phyloP scores from a whole-genome alignment of 1,139 yeast species.

The Diutina siamensis region DNA sequence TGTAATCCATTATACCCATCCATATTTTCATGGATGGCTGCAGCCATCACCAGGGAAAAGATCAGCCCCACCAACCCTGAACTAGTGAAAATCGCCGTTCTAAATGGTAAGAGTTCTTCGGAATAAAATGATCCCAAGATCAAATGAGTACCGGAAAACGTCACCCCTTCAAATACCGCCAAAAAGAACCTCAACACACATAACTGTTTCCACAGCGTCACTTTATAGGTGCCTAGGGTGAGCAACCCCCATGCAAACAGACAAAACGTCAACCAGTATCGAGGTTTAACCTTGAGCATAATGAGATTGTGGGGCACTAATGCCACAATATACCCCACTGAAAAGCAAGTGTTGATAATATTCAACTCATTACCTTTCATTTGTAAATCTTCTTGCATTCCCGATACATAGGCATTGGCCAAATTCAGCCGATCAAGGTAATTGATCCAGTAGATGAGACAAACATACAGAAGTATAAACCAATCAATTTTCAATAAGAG shows the following conservation, averaged over 20 bases:
- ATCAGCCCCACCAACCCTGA: slow-evolving; percentile 43
- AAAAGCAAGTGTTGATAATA: slow-evolving; percentile 39
- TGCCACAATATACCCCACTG: slow-evolving; percentile 48
- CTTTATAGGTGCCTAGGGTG: slow-evolving; percentile 11
- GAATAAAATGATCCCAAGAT: not conserved
- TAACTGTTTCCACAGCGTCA: slow-evolving; percentile 29
- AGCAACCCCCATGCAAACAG: slow-evolving; percentile 7
- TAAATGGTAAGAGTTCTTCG: slow-evolving; percentile 33
- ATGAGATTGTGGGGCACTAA: slow-evolving; percentile 46
- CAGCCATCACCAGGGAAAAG: slow-evolving; percentile 27
- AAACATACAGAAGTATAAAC: slow-evolving; percentile 44
- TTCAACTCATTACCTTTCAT: slow-evolving; percentile 21
- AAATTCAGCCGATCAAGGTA: slow-evolving; percentile 8
- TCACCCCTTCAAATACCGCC: slow-evolving; percentile 5
- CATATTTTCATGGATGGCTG: slow-evolving; percentile 23
- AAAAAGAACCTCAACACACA: slow-evolving; percentile 18
- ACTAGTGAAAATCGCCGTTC: slow-evolving; percentile 41
- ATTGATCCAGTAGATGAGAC: slow-evolving; percentile 45
- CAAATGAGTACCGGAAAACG: slow-evolving; percentile 5
- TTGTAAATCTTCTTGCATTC: slow-evolving; percentile 15
- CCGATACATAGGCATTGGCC: slow-evolving; percentile 6
- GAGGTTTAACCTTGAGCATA: slow-evolving; percentile 38
- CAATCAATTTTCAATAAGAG: slow-evolving; percentile 33
- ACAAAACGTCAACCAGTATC: slow-evolving; percentile 44
- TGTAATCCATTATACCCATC: slow-evolving; percentile 19